These are phyloP conservation scores for Alternaria novae-zelandiae DNA, from an alignment of 2,329 filamentous ascomycete species.

Conservation along the genomic window DNA sequence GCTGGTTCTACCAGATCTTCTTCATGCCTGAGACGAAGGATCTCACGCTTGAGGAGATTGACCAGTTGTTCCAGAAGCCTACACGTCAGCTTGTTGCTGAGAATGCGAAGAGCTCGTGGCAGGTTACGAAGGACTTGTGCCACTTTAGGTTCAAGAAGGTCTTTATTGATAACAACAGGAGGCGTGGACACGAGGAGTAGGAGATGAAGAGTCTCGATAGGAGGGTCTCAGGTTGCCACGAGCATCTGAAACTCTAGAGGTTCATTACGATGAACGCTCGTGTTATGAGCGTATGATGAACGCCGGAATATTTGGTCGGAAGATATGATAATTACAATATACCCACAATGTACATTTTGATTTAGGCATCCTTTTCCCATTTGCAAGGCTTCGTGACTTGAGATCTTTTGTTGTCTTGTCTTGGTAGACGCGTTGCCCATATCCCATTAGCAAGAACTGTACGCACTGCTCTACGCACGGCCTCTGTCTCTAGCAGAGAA, in stretches of 20 bases:
- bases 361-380: not conserved
- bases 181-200: slow-evolving; percentile 14
- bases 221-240: not conserved
- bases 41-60: slow-evolving; percentile 72
- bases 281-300: not conserved
- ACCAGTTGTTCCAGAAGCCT: slow-evolving; percentile 68
- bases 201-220: not conserved
- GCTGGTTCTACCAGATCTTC: slow-evolving; percentile 74
- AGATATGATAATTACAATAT: not conserved
- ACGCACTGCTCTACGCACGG: not conserved
- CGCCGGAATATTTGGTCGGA: not conserved
- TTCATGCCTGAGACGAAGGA: slow-evolving; percentile 81
- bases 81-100: slow-evolving; percentile 65
- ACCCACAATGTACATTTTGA: not conserved
- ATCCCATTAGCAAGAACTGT: not conserved
- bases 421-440: not conserved
- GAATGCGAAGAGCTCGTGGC: slow-evolving; percentile 51
- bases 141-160: slow-evolving; percentile 56
- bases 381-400: not conserved
- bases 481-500: not conserved
- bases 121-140: slow-evolving; percentile 55
- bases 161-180: slow-evolving; percentile 49
- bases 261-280: not conserved
- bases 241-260: not conserved
- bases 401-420: not conserved